Percentiles rank a stretch among this genome's conserved stretches.
Evolutionary conservation across 768 basidiomycete genomes (phyloP).

Genomic region (Russula sp.): DNA sequence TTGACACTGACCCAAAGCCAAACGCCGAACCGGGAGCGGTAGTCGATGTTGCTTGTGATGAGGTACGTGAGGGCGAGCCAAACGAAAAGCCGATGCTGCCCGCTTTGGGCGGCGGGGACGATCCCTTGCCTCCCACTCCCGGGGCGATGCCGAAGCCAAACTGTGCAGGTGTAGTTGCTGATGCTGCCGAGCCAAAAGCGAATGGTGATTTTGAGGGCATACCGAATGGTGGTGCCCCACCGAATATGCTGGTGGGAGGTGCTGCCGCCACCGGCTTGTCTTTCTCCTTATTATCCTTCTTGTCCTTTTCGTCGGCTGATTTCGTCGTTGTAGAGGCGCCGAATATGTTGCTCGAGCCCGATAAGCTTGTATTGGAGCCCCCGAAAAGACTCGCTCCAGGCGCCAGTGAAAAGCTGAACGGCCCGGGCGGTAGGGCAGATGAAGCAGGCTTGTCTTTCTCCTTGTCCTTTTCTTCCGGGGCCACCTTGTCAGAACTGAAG

Average conservation of each 20-base stretch:
- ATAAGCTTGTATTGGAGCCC: not conserved
- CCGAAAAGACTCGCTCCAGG: constrained; percentile 19
- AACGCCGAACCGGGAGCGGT: constrained; percentile 1
- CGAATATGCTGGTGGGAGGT: constrained; percentile 13
- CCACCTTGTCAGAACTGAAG: constrained; percentile 12
- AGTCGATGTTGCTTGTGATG: constrained; percentile 1
- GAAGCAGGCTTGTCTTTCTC: constrained; percentile 11
- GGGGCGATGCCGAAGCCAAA: constrained; percentile 27
- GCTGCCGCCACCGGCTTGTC: not conserved
- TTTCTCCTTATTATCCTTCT: constrained; percentile 4
- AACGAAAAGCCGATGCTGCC: constrained; percentile 28
- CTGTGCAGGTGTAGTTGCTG: constrained; percentile 9
- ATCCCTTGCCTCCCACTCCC: not conserved
- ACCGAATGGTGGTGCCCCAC: constrained; percentile 13
- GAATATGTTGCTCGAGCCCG: constrained; percentile 16
- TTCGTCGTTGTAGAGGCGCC: constrained; percentile 18
- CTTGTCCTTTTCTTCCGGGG: constrained; percentile 8
- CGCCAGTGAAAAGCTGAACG: constrained; percentile 9
- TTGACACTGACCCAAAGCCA: not conserved
- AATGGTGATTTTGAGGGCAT: constrained; percentile 14
- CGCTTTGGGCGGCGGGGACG: constrained; percentile 21
- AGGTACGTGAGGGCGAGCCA: constrained; percentile 23
- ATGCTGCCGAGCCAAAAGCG: constrained; percentile 15
- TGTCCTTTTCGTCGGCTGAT: constrained; percentile 15
- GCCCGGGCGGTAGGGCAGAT: not conserved